phyloP scores from a whole-genome alignment of 495 filamentous ascomycete genomes.

The Aspergillus sclerotiicarbonarius region DNA sequence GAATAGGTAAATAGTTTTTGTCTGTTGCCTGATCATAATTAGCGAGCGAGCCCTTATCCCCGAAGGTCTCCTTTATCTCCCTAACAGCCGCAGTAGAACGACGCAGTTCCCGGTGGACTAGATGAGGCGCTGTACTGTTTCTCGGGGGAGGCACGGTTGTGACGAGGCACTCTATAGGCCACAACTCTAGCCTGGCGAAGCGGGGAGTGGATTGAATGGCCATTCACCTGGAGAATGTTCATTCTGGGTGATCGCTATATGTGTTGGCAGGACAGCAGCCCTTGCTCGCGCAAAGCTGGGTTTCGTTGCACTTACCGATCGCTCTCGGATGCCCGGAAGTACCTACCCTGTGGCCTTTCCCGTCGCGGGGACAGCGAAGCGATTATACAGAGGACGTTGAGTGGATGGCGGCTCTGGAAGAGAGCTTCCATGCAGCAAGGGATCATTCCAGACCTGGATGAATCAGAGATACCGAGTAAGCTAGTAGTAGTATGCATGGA shows the following conservation, averaged over 20 bases:
- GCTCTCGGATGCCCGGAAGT: not conserved
- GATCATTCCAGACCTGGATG: constrained; percentile 5
- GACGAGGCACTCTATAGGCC: not conserved
- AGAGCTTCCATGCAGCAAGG: constrained; percentile 11
- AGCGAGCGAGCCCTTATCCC: not conserved
- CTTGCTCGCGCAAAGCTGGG: not conserved
- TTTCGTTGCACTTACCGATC: not conserved
- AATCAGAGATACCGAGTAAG: not conserved
- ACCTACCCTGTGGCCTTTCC: not conserved
- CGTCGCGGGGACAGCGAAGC: not conserved
- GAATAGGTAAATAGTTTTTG: not conserved
- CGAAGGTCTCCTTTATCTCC: not conserved
- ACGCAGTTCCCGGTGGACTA: not conserved
- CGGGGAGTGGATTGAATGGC: not conserved
- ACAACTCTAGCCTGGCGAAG: not conserved
- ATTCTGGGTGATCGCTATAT: not conserved
- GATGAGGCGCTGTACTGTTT: not conserved
- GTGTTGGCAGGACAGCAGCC: constrained; percentile 3
- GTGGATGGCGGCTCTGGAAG: not conserved
- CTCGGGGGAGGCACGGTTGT: not conserved
- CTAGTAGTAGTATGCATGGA: not conserved
- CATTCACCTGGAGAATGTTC: not conserved
- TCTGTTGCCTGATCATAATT: not conserved
- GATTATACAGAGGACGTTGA: not conserved
- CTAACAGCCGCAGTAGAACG: not conserved